Evolutionary conservation across 2,329 filamentous ascomycete species (phyloP).

Genomic region (Fusarium fujikuroi): DNA sequence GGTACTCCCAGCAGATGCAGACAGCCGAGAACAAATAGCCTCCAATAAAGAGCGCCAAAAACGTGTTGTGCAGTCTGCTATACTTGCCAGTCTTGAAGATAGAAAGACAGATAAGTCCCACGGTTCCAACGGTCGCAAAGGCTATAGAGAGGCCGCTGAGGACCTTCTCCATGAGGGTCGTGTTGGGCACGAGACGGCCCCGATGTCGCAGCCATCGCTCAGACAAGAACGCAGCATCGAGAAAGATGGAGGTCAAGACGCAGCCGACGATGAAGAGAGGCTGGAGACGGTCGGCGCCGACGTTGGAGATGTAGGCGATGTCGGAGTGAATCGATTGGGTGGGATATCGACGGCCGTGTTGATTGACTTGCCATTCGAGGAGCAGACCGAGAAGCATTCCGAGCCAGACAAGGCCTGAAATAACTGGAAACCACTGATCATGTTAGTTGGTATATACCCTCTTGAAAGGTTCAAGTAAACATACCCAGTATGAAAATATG

Average conservation of each 20-base stretch:
- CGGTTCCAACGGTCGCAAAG: slow-evolving; percentile 78
- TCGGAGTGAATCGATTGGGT: slow-evolving; percentile 68
- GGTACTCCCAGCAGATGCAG: slow-evolving; percentile 91
- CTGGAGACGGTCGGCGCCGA: slow-evolving; percentile 71
- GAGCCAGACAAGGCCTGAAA: slow-evolving; percentile 73
- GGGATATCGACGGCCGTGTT: slow-evolving; percentile 64
- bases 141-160: slow-evolving; percentile 71
- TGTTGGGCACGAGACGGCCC: slow-evolving; percentile 81
- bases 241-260: slow-evolving; percentile 77
- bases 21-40: slow-evolving; percentile 89
- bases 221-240: slow-evolving; percentile 82
- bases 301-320: slow-evolving; percentile 79
- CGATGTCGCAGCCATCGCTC: slow-evolving; percentile 88
- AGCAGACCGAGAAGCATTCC: slow-evolving; percentile 76
- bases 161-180: slow-evolving; percentile 66
- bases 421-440: slow-evolving; percentile 69
- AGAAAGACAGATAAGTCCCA: slow-evolving; percentile 82
- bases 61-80: slow-evolving; percentile 74
- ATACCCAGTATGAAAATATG: slow-evolving; percentile 55
- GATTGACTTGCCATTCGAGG: slow-evolving; percentile 72
- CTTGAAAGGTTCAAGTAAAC: not conserved
- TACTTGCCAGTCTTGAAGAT: slow-evolving; percentile 86
- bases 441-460: slow-evolving; percentile 32
- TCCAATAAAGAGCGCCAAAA: slow-evolving; percentile 83
- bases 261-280: slow-evolving; percentile 82